Percentiles rank a stretch among this genome's conserved stretches.
phyloP scores from a whole-genome alignment of 139 green algal species.

The Coccomyxa sp. region DNA sequence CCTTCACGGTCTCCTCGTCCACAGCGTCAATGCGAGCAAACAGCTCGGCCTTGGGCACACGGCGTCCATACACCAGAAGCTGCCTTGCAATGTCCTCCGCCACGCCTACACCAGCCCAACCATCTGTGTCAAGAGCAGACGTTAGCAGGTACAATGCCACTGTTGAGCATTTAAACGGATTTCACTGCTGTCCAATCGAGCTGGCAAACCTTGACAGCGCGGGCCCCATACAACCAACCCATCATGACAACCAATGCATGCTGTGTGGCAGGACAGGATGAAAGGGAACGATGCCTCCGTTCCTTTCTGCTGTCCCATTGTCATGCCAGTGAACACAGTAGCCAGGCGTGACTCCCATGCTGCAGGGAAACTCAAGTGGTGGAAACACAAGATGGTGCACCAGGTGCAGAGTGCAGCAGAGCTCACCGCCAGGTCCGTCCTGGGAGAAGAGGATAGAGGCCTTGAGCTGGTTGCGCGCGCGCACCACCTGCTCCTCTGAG shows the following conservation, averaged over 20 bases:
- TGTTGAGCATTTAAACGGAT: too few species aligned
- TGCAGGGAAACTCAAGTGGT: too few species aligned
- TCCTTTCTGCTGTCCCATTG: not conserved
- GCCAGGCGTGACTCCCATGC: too few species aligned
- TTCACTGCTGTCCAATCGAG: too few species aligned
- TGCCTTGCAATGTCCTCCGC: constrained; percentile 95
- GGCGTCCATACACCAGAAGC: constrained; percentile 91
- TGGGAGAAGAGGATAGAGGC: constrained; percentile 54
- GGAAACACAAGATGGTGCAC: too few species aligned
- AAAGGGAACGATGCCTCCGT: too few species aligned
- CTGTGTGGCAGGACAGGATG: too few species aligned
- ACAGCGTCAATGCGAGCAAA: constrained; percentile 97
- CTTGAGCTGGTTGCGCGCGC: constrained; percentile 96
- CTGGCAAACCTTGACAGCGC: not conserved
- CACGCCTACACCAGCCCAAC: constrained; percentile 38
- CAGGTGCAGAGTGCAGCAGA: not conserved
- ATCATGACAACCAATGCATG: too few species aligned
- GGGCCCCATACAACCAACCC: not conserved
- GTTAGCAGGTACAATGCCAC: not conserved
- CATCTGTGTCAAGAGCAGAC: not conserved
- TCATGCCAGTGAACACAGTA: too few species aligned
- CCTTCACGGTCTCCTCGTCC: constrained; percentile 73
- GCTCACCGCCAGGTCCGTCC: constrained; percentile 51
- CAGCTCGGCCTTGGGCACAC: constrained; percentile 91
- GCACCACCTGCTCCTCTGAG: constrained; percentile 74